Evolutionary conservation across 805 yeast species (phyloP), one percentile per base, ranked within the genome.

Genomic region (Cyberlindnera mrakii): DNA sequence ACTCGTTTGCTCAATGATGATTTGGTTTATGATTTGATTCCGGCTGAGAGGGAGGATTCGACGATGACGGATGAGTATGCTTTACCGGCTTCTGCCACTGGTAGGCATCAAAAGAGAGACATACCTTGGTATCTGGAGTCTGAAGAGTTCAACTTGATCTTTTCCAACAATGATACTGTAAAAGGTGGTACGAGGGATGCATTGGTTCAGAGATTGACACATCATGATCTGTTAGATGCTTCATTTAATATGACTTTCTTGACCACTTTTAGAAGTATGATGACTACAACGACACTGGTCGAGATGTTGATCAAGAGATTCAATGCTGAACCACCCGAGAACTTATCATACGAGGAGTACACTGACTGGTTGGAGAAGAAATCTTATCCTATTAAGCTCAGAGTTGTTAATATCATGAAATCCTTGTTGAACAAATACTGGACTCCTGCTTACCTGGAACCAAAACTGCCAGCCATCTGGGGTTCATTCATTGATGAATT

Each of bases 111-210:
- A 41, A 60, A 54, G 15, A 65, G 55, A 19, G 77, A 77, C 47
- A 61, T 69, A 2, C 88, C 89, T 3, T 85, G 93, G 93, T 84
- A 69, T 53, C 64, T 85, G 54, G 82, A 78, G 43, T 75, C 82
- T 5, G 89, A 82, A 50, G 86, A 78, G 47, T 71, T 60, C 49
- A 78, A 75, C 45, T 52, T 71, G 40, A 67, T 80, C 20, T 80
- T 78, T 53, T 93, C 87, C 49, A 65, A 78, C 27, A 77, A 78
- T 46, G 93, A 90, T 2, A 72, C 72, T 41, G 73, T 89, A 31
- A 84, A 82, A 59, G 97, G 96, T 40, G 97, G 96, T 5, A 77
- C 95, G 0, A 73, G 78, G 36, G 80, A 75, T 35, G 95, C 95
- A 0, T 66, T 91, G 35, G 72, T 91, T 7, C 83, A 88, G 42